Evolutionary conservation across 192 early-diverging fungal genomes (phyloP).

Genomic region (Neocallimastix lanati): DNA sequence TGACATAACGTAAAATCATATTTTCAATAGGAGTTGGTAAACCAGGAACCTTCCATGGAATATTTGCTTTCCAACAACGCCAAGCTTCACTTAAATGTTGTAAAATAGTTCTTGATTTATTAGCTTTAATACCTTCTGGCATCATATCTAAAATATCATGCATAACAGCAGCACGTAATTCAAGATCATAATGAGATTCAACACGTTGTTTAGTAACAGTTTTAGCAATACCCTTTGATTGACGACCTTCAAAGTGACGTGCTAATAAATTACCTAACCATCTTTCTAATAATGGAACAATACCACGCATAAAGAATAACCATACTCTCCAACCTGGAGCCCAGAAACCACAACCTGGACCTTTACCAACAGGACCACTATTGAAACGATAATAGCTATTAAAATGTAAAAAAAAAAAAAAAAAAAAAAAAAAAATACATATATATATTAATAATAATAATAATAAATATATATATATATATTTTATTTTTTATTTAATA

Average conservation of each 20-base stretch:
- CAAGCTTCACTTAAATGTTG: constrained; percentile 93
- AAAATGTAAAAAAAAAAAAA: neutral
- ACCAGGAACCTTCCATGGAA: constrained; percentile 97
- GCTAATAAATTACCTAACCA: constrained; percentile 98
- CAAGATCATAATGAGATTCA: constrained; percentile 93
- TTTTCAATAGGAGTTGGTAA: constrained; percentile 95
- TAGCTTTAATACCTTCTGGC: constrained; percentile 94
- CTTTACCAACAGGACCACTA: constrained; percentile 91
- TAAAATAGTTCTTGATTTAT: constrained; percentile 86
- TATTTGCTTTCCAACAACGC: constrained; percentile 87
- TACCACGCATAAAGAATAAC: constrained; percentile 98
- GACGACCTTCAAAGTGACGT: constrained; percentile 96
- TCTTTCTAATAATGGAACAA: constrained; percentile 87
- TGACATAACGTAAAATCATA: constrained; percentile 97
- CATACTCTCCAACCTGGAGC: constrained; percentile 98
- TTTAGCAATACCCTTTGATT: constrained; percentile 91
- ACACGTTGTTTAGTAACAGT: constrained; percentile 98
- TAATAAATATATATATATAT: constrained; percentile 22
- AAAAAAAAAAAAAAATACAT: no score
- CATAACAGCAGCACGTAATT: constrained; percentile 94
- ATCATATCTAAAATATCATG: constrained; percentile 99
- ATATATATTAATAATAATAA: no score
- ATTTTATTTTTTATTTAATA: no score
- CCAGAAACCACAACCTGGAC: constrained; percentile 97
- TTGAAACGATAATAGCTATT: constrained; percentile 52